Conservation (phyloP, 768 basidiomycete genomes). For the Scleroderma citrinum region DNA sequence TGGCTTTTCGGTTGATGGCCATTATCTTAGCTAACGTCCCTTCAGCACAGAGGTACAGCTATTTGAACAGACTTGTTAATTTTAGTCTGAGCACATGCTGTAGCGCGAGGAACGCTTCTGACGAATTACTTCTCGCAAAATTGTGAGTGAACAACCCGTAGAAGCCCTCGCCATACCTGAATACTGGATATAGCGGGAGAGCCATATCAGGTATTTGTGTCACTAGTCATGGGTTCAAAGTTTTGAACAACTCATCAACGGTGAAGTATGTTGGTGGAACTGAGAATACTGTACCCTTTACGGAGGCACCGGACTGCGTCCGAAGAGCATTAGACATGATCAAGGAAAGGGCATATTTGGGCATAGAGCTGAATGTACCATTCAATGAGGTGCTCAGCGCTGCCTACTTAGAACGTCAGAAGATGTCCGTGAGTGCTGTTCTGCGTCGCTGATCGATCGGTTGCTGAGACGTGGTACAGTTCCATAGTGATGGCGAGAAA, state of each 20-base stretch:
- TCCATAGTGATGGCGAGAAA: conserved; percentile 73
- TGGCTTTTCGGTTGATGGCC: conserved; percentile 17
- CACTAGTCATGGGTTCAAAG: background rate
- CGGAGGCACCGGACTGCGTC: conserved; percentile 53
- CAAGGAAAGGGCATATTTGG: conserved; percentile 43
- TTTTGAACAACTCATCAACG: conserved; percentile 6
- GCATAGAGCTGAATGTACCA: conserved; percentile 31
- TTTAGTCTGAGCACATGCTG: conserved; percentile 6
- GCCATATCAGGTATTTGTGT: conserved; percentile 60
- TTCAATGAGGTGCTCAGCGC: conserved; percentile 82
- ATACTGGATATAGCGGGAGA: conserved; percentile 51
- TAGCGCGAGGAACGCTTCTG: conserved; percentile 64
- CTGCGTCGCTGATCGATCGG: too few species aligned
- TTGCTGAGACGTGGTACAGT: conserved; percentile 36
- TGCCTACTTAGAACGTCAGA: conserved; percentile 82
- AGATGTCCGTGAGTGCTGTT: conserved; percentile 59
- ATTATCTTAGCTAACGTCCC: conserved; percentile 6
- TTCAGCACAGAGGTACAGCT: conserved; percentile 63
- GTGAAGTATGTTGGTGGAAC: conserved; percentile 72
- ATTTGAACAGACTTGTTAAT: background rate
- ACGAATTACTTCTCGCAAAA: conserved; percentile 87
- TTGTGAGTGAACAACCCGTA: conserved; percentile 39
- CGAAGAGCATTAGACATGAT: conserved; percentile 54
- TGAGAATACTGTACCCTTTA: conserved; percentile 64
- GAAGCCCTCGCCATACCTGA: background rate